Evolutionary conservation across 352 stramenopile genomes (phyloP), one percentile per base, ranked within the genome.

Genomic region (Peronospora destructor): DNA sequence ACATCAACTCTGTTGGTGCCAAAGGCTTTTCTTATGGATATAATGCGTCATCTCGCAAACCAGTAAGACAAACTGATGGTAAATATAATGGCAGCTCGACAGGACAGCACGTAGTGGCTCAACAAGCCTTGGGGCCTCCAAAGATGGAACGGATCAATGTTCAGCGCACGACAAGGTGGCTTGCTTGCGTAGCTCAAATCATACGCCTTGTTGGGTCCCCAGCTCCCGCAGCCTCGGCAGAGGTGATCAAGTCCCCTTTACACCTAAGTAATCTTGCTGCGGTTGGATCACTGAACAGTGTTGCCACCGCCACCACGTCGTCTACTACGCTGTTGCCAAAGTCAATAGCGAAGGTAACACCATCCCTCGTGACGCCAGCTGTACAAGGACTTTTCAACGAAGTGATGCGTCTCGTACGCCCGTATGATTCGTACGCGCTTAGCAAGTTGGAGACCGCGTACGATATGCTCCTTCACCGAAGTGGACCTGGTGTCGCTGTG

Each of bases 141-240:
- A 91, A 89, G 45, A 83, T 91, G 77, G 80, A 91, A 33, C 68
- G 74, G 28, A 79, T 91, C 36, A 86, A 89, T 40, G 77, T 89
- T 10, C 76, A 84, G 42, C 71, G 78, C 14, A 91, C 80, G 32
- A 80, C 71, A 12, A 77, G 66, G 29, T 91, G 77, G 80, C 56
- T 91, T 16, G 64, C 66, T 28, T 86, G 67, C 32, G 65, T 89
- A 1, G 67, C 55, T 6, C 60, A 87, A 46, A 82, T 91, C 43
- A 89, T 91, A 29, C 74, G 68, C 6, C 57, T 85, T 28, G 66
- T 71, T 5, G 61, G 70, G 26, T 34, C 49, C 50, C 43, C 44
- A 46, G 42, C 43, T 34, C 16, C 55, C 14, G 19, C 32, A 36
- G 11, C 23, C 29, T 10, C 25, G 25, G 2, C 36, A 9, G 34